Evolutionary conservation across 345 rosid species (phyloP).

Genomic region (Triadica sebifera): DNA sequence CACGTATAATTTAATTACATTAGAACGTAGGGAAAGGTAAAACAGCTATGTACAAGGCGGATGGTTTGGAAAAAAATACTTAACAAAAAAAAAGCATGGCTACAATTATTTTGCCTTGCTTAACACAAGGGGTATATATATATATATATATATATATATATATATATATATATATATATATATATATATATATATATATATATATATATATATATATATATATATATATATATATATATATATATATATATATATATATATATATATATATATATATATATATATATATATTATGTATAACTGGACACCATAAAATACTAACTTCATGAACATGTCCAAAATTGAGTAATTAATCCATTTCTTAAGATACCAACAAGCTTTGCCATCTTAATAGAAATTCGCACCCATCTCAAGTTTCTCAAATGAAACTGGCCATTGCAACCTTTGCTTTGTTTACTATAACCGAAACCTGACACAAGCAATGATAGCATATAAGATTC

Average conservation of each 20-base stretch:
- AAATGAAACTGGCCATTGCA: background rate
- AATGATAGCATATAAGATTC: background rate
- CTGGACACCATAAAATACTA: slow-evolving; percentile 24
- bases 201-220: too few species aligned
- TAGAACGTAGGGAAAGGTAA: background rate
- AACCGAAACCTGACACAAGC: slow-evolving; percentile 1
- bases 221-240: too few species aligned
- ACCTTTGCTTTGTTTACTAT: background rate
- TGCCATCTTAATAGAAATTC: background rate
- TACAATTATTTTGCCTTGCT: slow-evolving; percentile 13
- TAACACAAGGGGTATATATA: background rate
- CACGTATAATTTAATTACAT: slow-evolving; percentile 16
- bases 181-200: too few species aligned
- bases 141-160: too few species aligned
- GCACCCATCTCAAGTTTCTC: slow-evolving; percentile 10
- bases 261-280: too few species aligned
- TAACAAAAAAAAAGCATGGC: slow-evolving; percentile 9
- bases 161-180: too few species aligned
- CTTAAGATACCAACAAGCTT: slow-evolving; percentile 14
- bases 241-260: too few species aligned
- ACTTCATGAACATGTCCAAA: slow-evolving; percentile 23
- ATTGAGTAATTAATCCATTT: slow-evolving; percentile 21
- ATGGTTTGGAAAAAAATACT: background rate
- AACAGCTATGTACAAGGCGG: slow-evolving; percentile 20
- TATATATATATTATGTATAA: slow-evolving; percentile 21